Percentiles rank a stretch among this genome's conserved stretches.
Evolutionary conservation across 169 alveolate species (phyloP).

Genomic region (Cryptosporidium sp.): DNA sequence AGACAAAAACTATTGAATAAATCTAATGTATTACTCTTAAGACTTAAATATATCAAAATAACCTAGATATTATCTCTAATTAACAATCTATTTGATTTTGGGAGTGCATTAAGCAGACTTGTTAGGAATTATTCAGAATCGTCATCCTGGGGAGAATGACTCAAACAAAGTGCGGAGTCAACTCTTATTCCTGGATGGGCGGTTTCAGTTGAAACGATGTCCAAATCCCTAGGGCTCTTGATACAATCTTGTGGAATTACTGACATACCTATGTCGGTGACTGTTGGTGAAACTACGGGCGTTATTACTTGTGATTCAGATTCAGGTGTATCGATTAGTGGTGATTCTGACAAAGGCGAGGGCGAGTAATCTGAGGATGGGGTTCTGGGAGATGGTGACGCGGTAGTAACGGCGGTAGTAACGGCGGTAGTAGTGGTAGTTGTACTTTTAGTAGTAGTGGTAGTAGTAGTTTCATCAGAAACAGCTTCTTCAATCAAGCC

Average conservation of each 20-base stretch:
- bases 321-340: constrained; percentile 28
- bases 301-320: not conserved
- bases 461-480: not conserved
- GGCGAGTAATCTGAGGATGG: not conserved
- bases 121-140: not conserved
- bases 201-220: not conserved
- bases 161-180: not conserved
- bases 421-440: constrained; percentile 25
- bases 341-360: constrained; percentile 40
- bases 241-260: not conserved
- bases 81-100: not conserved
- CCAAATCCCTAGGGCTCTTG: not conserved
- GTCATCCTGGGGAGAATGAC: constrained; percentile 9
- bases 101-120: not conserved
- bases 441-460: not conserved
- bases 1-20: not conserved
- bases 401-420: not conserved
- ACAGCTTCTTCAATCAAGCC: not conserved
- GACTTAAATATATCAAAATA: constrained; percentile 35
- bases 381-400: not conserved
- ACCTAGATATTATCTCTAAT: constrained; percentile 29
- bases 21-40: not conserved
- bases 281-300: constrained; percentile 1
- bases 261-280: not conserved
- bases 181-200: not conserved